These are phyloP conservation scores for Fraxinus sp. DNA, from an alignment of 305 asterid genomes.

Conservation along the genomic window DNA sequence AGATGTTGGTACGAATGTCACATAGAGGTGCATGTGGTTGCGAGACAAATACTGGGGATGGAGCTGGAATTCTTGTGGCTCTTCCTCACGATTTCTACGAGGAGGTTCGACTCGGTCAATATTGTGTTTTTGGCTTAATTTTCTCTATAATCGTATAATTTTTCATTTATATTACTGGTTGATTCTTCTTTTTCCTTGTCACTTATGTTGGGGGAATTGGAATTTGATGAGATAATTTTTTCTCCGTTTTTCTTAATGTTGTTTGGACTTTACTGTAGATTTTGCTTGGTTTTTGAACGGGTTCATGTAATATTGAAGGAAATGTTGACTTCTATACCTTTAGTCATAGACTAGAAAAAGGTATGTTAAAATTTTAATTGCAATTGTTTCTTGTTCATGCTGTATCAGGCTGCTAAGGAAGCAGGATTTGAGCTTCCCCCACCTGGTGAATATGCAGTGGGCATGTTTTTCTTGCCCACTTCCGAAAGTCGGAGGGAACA, in stretches of 20 bases:
- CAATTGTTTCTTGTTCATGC: slow-evolving; percentile 12
- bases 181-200: neutral
- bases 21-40: slow-evolving; percentile 99
- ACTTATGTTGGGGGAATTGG: neutral
- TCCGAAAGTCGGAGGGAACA: slow-evolving; percentile 86
- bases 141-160: neutral
- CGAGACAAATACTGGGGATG: slow-evolving; percentile 96
- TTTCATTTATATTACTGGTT: neutral
- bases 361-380: neutral
- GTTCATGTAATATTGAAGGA: neutral
- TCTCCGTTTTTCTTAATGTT: neutral
- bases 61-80: slow-evolving; percentile 98
- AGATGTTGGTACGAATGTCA: slow-evolving; percentile 93
- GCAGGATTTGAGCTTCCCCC: slow-evolving; percentile 90
- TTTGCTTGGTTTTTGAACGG: neutral
- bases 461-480: slow-evolving; percentile 98
- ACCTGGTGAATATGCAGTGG: slow-evolving; percentile 89
- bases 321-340: neutral
- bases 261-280: neutral
- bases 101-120: slow-evolving; percentile 50
- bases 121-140: neutral
- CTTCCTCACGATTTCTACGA: slow-evolving; percentile 84
- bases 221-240: neutral
- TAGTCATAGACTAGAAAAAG: neutral
- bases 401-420: slow-evolving; percentile 62